Evolutionary conservation across 2,329 filamentous ascomycete species (phyloP), one percentile per base, ranked within the genome.

Genomic region (Gaeumannomyces sp.): DNA sequence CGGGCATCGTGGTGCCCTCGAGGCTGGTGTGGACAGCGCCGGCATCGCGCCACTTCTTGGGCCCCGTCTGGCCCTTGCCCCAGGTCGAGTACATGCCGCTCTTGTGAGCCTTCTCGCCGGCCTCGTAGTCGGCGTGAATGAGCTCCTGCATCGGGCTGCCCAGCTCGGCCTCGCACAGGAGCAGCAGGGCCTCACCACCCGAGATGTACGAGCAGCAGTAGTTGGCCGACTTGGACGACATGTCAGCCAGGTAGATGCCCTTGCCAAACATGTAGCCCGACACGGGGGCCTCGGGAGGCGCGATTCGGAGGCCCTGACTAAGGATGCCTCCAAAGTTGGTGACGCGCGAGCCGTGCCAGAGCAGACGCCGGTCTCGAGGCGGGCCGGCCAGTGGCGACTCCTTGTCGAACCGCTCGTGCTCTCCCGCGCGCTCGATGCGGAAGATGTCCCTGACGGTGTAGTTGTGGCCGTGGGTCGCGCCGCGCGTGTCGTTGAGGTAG

Each of bases 241-340:
- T 93, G 71, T 96, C 92, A 2, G 92, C 92, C 2, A 96, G 83
- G 73, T 96, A 96, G 60, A 96, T 90, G 59, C 92, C 92, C 75
- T 96, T 96, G 65, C 89, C 92, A 69, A 96, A 96, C 90, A 94
- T 94, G 78, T 94, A 93, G 1, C 91, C 91, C 5, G 82, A 84
- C 0, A 87, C 87, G 0, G 92, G 93, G 0, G 92, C 92, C 74
- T 96, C 89, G 0, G 89, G 89, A 0, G 93, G 93, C 8, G 93
- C 93, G 69, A 96, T 96, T n/a, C 92, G 89, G 8, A 97, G 83
- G 68, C 93, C 93, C 75, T 96, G 91, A 65, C 87, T 90, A 58
- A 96, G 84, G 66, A 97, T 97, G 72, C 92, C 93, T 72, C 89
- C 92, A 69, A 89, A 96, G 74, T 96, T 96, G 63, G 91, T 95